Conservation (phyloP, 305 asterid species). For the Fraxinus angustifolia region DNA sequence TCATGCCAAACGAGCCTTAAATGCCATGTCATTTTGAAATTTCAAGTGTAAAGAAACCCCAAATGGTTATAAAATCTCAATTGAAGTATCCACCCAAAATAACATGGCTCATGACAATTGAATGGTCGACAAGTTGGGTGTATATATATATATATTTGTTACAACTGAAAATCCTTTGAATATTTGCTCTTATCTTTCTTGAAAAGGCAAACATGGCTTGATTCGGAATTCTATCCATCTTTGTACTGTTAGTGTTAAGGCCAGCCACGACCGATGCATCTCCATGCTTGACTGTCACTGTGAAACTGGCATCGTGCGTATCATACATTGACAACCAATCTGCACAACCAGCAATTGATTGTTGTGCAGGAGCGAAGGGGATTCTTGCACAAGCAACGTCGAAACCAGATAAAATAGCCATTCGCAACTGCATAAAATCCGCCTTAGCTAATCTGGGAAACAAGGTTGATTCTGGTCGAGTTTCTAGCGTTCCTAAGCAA, state of each 20-base stretch:
- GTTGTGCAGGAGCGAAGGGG: constrained; percentile 23
- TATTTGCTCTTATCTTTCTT: neutral
- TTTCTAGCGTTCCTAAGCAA: constrained; percentile 19
- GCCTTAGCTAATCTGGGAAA: neutral
- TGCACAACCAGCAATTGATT: constrained; percentile 3
- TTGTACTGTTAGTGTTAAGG: neutral
- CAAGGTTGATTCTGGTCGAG: neutral
- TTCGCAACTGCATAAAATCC: constrained; percentile 31
- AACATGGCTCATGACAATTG: neutral
- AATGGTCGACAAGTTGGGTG: neutral
- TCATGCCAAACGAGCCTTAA: neutral
- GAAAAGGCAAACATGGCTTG: neutral
- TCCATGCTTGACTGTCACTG: neutral
- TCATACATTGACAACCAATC: neutral
- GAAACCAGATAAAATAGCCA: constrained; percentile 4
- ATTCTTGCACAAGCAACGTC: neutral
- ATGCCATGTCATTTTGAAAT: neutral
- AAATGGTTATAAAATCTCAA: neutral
- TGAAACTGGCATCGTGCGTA: constrained; percentile 9
- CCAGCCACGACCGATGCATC: neutral
- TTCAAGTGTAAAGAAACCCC: neutral
- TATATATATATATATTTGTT: neutral
- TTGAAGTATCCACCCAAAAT: neutral
- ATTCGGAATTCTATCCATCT: neutral
- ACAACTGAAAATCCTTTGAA: neutral